Base-by-base conservation (phyloP, 352 stramenopile genomes). In the Globisporangium polare region DNA sequence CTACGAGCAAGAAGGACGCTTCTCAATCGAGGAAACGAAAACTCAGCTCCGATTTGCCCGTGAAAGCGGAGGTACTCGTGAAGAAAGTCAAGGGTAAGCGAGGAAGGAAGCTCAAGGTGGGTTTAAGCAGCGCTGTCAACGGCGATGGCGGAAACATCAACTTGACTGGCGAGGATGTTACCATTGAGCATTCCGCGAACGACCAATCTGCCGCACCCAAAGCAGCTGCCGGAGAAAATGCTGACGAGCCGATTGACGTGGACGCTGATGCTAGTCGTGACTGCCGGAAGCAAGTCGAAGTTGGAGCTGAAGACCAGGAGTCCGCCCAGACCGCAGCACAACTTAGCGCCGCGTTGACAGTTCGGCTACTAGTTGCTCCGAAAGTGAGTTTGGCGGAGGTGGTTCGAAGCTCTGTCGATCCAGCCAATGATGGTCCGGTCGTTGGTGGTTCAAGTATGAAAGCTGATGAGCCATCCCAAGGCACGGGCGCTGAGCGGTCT, bases 21-120 rank as follows among this genome's bases (percentile, higher is more conserved):
- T n/a, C 29, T 8, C 26, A 37, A 15, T 37, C 65, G n/a, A 62
- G 63, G n/a, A 83, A 83, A 22, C 67, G 74, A n/a, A 86, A 80
- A 33, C 70, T 67, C 5, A 77, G 67, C 17, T 56, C 62, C 6
- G 67, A 79, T 31, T 47, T 58, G 6, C 22, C 26, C 9, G 54
- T 24, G 29, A 53, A 51, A n/a, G 35, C 20, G 20, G 60, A 73
- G 12, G 73, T 62, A 12, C 18, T 50, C 13, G 35, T 56, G 31
- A 81, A 83, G 55, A 76, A 72, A 37, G n/a, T 42, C 20, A 66
- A 63, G 22, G 47, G 69, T 8, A 77, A 58, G 56, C 57, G 64
- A 26, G 72, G 41, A 10, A 51, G 56, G 22, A 56, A 56, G 31
- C 63, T 60, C 52, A 63, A 41, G 33, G 37, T 43, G 3, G 56